Conservation (phyloP, 495 filamentous ascomycete genomes). For the Tuber calosporum region DNA sequence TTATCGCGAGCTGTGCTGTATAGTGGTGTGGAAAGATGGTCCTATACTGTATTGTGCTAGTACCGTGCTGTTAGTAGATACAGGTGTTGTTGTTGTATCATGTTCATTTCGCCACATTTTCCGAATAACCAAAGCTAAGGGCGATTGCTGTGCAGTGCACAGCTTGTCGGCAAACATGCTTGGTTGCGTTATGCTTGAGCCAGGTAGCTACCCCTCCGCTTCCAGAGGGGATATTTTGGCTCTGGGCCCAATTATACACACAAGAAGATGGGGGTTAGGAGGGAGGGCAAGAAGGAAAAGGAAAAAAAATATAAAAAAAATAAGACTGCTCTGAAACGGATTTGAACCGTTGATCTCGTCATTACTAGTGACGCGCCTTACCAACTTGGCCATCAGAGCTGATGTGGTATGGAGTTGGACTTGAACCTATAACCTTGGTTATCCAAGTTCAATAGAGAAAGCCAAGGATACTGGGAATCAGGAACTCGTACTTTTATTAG, state of each 20-base stretch:
- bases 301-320: neutral
- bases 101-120: neutral
- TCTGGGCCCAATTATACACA: neutral
- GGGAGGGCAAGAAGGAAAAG: neutral
- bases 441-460: too few relatives aligned
- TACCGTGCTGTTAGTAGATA: too few relatives aligned
- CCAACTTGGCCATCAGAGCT: conserved; percentile 16
- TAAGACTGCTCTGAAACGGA: neutral
- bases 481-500: too few relatives aligned
- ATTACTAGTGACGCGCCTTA: conserved; percentile 14
- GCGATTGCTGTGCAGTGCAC: neutral
- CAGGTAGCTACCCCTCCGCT: neutral
- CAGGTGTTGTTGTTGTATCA: neutral
- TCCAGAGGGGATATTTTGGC: neutral
- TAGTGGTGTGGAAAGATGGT: neutral
- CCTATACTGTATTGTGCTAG: neutral
- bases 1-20: too few relatives aligned
- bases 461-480: neutral
- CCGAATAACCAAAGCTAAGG: neutral
- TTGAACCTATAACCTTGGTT: neutral
- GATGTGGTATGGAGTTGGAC: neutral
- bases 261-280: neutral
- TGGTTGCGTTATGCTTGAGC: neutral
- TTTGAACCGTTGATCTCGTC: conserved; percentile 7
- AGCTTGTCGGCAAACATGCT: neutral